Evolutionary conservation across 257 asterid genomes (phyloP).

Genomic region (Capsicum rhomboideum): DNA sequence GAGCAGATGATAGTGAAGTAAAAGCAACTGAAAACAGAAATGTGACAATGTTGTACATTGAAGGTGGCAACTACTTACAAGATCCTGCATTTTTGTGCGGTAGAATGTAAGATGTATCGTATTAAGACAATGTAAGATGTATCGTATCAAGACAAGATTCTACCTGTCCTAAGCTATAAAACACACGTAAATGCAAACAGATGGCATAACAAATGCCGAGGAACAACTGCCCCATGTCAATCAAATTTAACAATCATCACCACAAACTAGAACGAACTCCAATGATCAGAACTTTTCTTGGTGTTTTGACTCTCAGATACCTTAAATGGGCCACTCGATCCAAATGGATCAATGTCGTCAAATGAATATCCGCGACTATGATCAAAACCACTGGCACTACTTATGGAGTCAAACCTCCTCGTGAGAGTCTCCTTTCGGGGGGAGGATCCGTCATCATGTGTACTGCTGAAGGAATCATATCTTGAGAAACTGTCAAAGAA

Average conservation of each 20-base stretch:
- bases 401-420: conserved; percentile 83
- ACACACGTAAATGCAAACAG: not conserved
- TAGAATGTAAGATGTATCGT: no score
- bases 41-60: not conserved
- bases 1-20: not conserved
- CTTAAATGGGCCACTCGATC: conserved; percentile 84
- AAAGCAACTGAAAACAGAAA: not conserved
- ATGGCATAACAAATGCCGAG: not conserved
- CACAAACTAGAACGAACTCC: conserved; percentile 32
- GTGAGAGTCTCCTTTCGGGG: conserved; percentile 48
- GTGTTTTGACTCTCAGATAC: conserved; percentile 47
- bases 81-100: conserved; percentile 93
- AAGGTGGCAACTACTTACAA: conserved; percentile 43
- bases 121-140: not conserved
- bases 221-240: not conserved
- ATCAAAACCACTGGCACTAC: conserved; percentile 55
- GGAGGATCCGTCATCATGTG: conserved; percentile 41
- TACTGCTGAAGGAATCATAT: conserved; percentile 65
- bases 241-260: not conserved
- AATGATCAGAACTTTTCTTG: conserved; percentile 37
- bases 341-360: conserved; percentile 87
- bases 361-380: conserved; percentile 62
- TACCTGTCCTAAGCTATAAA: not conserved
- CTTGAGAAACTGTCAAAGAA: conserved; percentile 64
- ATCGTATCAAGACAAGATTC: not conserved